Evolutionary conservation across 352 stramenopile genomes (phyloP).

Genomic region (Phytophthora pinifolia): DNA sequence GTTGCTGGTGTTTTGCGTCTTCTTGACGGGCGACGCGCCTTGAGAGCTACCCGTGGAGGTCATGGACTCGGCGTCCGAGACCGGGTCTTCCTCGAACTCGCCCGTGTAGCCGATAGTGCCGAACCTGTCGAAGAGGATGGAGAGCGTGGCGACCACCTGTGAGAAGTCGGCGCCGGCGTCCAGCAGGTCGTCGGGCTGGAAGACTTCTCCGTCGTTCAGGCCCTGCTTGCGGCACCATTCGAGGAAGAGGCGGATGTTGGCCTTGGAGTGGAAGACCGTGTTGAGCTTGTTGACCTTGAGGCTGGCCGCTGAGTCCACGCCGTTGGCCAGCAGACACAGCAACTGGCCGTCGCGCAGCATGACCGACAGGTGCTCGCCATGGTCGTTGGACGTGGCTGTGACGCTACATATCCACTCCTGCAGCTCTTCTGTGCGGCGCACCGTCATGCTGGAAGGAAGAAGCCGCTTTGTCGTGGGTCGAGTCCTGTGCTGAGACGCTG

Average conservation of each 20-base stretch:
- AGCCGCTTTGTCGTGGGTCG: background rate
- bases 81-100: slow-evolving; percentile 61
- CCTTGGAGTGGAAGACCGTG: slow-evolving; percentile 87
- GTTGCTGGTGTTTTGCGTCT: slow-evolving; percentile 58
- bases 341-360: slow-evolving; percentile 86
- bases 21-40: slow-evolving; percentile 58
- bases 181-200: slow-evolving; percentile 77
- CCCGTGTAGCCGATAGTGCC: slow-evolving; percentile 56
- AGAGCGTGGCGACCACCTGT: slow-evolving; percentile 74
- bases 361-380: slow-evolving; percentile 76
- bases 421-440: slow-evolving; percentile 79
- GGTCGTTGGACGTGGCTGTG: slow-evolving; percentile 65
- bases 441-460: slow-evolving; percentile 31
- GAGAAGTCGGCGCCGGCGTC: slow-evolving; percentile 64
- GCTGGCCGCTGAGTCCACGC: slow-evolving; percentile 68
- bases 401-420: slow-evolving; percentile 86
- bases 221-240: slow-evolving; percentile 79
- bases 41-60: slow-evolving; percentile 65
- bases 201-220: slow-evolving; percentile 71
- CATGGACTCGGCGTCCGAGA: slow-evolving; percentile 70
- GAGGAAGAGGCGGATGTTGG: slow-evolving; percentile 82
- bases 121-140: slow-evolving; percentile 84
- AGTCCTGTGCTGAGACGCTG: background rate
- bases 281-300: slow-evolving; percentile 89
- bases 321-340: slow-evolving; percentile 84